A percentile compares a stretch with the other conserved stretches of the same genome.
Conservation (phyloP, 352 stramenopile genomes). For the Peronospora farinosa region DNA sequence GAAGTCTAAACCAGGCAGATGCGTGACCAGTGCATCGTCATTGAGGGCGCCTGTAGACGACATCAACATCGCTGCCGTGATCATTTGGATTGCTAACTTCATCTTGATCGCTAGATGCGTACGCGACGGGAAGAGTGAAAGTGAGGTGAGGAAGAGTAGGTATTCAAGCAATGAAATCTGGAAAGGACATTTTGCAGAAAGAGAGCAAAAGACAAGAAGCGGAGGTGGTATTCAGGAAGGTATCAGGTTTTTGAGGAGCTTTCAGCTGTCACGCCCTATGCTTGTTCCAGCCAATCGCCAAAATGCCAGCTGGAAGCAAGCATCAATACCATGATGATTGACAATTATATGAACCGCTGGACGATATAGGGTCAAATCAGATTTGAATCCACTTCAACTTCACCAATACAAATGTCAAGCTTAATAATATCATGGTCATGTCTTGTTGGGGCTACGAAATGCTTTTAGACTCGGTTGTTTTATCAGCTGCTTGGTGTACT, state of each 20-base stretch:
- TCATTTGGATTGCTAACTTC: slow-evolving; percentile 32
- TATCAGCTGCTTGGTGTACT: slow-evolving; percentile 84
- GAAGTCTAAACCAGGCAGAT: slow-evolving; percentile 40
- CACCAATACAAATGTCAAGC: slow-evolving; percentile 27
- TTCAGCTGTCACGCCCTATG: background rate
- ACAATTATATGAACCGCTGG: background rate
- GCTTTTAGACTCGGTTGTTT: slow-evolving; percentile 65
- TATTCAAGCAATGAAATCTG: background rate
- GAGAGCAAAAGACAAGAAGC: slow-evolving; percentile 7
- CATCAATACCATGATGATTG: background rate
- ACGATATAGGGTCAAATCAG: background rate
- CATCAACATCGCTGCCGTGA: slow-evolving; percentile 21
- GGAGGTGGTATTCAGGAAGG: background rate
- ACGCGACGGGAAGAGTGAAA: slow-evolving; percentile 15
- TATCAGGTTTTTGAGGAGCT: background rate
- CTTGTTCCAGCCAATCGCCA: background rate
- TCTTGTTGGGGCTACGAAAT: slow-evolving; percentile 12
- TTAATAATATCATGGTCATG: slow-evolving; percentile 37
- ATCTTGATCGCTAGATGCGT: slow-evolving; percentile 29
- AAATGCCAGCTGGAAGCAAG: background rate
- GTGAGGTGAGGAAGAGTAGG: slow-evolving; percentile 9
- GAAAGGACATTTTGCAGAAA: background rate
- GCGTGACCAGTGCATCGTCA: slow-evolving; percentile 44
- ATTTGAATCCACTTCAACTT: slow-evolving; percentile 23
- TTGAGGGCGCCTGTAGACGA: slow-evolving; percentile 20